A percentile compares a stretch with the other conserved stretches of the same genome.
Conservation (phyloP, 306 rosid species). For the Quercus aquifolioides region DNA sequence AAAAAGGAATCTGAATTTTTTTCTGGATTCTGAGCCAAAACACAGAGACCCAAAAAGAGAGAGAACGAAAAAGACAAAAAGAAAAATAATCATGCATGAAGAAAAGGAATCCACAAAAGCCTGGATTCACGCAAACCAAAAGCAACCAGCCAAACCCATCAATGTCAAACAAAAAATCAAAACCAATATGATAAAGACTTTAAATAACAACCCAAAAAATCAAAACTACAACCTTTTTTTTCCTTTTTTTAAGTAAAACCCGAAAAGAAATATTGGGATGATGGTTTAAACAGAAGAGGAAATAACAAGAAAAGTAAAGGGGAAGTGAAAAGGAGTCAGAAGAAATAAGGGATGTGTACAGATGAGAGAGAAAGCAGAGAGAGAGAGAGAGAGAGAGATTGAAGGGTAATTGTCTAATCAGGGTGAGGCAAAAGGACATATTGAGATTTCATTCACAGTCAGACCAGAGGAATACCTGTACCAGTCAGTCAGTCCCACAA, state of each 20-base stretch:
- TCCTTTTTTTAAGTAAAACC: not conserved
- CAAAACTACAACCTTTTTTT: not conserved
- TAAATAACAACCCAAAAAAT: not conserved
- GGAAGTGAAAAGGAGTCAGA: not conserved
- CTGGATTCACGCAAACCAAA: slow-evolving; percentile 5
- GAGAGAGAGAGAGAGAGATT: too few species aligned
- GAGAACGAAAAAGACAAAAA: not conserved
- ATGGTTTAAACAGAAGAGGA: not conserved
- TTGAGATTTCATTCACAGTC: not conserved
- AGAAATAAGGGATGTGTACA: not conserved
- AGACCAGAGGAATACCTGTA: not conserved
- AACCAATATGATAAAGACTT: not conserved
- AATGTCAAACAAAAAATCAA: not conserved
- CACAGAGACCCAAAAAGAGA: slow-evolving; percentile 1
- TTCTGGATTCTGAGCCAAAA: slow-evolving; percentile 1
- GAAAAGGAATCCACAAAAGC: not conserved
- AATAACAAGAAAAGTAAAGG: not conserved
- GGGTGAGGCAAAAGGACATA: not conserved
- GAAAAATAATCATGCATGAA: not conserved
- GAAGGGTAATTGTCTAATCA: not conserved
- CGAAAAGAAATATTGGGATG: not conserved
- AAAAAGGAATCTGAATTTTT: slow-evolving; percentile 7
- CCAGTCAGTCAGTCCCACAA: too few species aligned
- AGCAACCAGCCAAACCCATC: not conserved
- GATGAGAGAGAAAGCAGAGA: not conserved